Evolutionary conservation across 768 basidiomycete genomes (phyloP), one percentile per base, ranked within the genome.

Genomic region (Chlorophyllum brunneum): DNA sequence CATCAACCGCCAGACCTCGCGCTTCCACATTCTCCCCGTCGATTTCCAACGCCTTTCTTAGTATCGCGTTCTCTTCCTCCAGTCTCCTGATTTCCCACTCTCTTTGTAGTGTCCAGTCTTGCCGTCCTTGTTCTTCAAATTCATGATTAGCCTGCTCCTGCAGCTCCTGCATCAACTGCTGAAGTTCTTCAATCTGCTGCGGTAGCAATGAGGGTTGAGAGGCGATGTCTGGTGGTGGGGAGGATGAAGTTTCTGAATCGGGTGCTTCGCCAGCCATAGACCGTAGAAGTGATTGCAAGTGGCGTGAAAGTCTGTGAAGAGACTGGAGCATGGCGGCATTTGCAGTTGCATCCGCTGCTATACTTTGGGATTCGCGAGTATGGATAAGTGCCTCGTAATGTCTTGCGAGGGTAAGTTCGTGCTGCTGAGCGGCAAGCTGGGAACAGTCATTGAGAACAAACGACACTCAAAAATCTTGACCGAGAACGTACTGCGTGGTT

Each of bases 381-480:
- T 79, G 71, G 26, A 98, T 80, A 8, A 98, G 77, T 9, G 77
- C 70, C 63, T 98, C 94, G 67, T 98, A 98, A 64, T 98, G 94
- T 44, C 86, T 83, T 45, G 88, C 88, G 11, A 98, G 71, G 0
- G 87, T 88, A 8, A 87, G 75, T 61, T 97, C 92, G 62, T 98
- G 92, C 56, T 88, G 86, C 62, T 94, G 90, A 0, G 93, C 88
- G n/a, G 94, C 91, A 56, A 88, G 70, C 94, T 98, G 64, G 44
- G 8, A 23, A 15, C 46, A 29, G 16, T 33, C 44, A 42, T 40
- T 26, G 43, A 51, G 47, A 50, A 55, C 29, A n/a, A 27, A 54
- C 5, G 26, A 45, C n/a, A 31, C 20, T 9, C 7, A 16, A 9
- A 22, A 2, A 18, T 7, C n/a, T 7, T 2, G 16, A 23, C 15